Conservation (phyloP, 208 protist genomes). For the Acanthamoeba lenticulata region DNA sequence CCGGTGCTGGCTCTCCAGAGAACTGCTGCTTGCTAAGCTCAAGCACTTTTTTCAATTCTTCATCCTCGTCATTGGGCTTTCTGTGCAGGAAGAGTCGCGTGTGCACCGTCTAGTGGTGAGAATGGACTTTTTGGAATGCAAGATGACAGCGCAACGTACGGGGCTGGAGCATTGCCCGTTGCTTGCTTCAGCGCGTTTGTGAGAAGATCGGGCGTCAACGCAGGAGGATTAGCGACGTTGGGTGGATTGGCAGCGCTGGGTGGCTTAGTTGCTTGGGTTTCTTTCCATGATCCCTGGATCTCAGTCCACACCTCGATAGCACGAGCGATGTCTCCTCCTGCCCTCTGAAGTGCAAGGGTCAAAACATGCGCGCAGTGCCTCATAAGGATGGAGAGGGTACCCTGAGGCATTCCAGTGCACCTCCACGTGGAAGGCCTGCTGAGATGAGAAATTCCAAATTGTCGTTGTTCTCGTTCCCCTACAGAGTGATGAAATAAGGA, state of each 20-base stretch:
- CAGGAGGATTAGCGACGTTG: background rate
- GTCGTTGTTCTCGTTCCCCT: too few species aligned
- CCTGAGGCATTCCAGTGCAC: background rate
- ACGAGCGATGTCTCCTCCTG: background rate
- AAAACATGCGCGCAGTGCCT: background rate
- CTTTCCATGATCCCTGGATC: background rate
- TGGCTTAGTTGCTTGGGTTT: background rate
- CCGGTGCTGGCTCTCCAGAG: background rate
- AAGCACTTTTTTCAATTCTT: background rate
- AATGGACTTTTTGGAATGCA: too few species aligned
- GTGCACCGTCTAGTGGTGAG: too few species aligned
- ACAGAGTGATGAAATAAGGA: too few species aligned
- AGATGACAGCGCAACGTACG: background rate
- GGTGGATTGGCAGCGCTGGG: background rate
- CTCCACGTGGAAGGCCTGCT: background rate
- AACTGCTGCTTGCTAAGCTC: background rate
- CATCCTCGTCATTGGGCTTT: background rate
- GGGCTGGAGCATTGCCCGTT: background rate
- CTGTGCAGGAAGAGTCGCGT: background rate
- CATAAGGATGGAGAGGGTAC: background rate
- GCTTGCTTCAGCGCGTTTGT: background rate
- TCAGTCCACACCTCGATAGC: background rate
- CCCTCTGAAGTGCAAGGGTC: background rate
- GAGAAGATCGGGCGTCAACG: background rate
- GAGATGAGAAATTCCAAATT: constrained; percentile 27